Evolutionary conservation across 768 basidiomycete genomes (phyloP).

Genomic region (Hygrocybe punicea): DNA sequence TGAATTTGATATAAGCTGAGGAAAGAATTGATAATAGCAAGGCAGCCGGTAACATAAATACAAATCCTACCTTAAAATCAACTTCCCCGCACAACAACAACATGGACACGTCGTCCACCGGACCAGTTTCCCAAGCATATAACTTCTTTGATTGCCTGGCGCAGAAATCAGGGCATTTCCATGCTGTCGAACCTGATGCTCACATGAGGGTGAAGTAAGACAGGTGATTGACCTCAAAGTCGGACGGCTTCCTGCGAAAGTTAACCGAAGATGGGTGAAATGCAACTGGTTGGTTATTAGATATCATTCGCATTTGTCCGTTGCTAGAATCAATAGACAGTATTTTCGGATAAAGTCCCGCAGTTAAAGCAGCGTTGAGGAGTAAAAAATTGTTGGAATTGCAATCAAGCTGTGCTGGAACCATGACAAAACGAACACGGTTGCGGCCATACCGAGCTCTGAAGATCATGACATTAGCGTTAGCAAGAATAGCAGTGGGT

Average conservation of each 20-base stretch:
- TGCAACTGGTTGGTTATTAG: constrained; percentile 71
- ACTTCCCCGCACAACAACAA: constrained; percentile 84
- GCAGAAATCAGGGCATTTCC: not conserved
- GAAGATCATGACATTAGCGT: constrained; percentile 3
- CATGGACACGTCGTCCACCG: constrained; percentile 79
- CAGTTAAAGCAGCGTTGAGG: constrained; percentile 76
- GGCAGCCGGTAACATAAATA: not conserved
- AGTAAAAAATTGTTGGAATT: constrained; percentile 65
- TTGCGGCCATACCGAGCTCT: constrained; percentile 75
- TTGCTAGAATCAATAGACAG: constrained; percentile 60
- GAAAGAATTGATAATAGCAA: not conserved
- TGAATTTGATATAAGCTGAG: constrained; percentile 67
- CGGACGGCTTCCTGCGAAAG: constrained; percentile 61
- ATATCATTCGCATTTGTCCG: constrained; percentile 71
- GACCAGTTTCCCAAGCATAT: constrained; percentile 91
- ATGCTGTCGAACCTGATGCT: constrained; percentile 16
- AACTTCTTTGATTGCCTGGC: constrained; percentile 88
- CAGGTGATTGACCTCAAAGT: constrained; percentile 73
- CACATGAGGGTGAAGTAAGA: constrained; percentile 89
- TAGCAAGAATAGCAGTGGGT: constrained; percentile 4
- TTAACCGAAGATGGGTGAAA: constrained; percentile 95
- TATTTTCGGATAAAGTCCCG: constrained; percentile 90
- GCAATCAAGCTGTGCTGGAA: constrained; percentile 68
- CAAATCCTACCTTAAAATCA: constrained; percentile 68
- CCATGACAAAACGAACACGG: constrained; percentile 67